Conservation (phyloP, 768 basidiomycete species). For the Pleurotus pulmonarius region DNA sequence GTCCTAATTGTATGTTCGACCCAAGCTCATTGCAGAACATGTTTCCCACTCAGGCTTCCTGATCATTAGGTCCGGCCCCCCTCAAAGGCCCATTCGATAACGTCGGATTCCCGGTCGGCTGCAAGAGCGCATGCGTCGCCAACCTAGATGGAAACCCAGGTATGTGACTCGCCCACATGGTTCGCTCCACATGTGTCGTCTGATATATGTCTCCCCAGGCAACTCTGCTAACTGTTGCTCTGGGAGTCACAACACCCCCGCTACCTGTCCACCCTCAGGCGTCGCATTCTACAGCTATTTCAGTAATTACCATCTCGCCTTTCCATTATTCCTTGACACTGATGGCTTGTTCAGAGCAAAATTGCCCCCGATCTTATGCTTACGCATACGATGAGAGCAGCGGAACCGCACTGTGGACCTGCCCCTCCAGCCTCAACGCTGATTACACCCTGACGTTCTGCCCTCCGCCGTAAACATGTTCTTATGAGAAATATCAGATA, state of each 20-base stretch:
- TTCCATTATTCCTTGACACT: background rate
- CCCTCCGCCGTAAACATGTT: conserved; percentile 8
- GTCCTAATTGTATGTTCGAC: conserved; percentile 42
- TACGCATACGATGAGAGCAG: conserved; percentile 46
- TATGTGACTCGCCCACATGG: conserved; percentile 11
- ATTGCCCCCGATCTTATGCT: conserved; percentile 36
- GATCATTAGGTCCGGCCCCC: conserved; percentile 38
- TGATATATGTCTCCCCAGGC: conserved; percentile 20
- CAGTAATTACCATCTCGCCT: conserved; percentile 6
- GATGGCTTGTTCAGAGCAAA: conserved; percentile 14
- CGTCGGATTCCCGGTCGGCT: conserved; percentile 54
- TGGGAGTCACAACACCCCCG: conserved; percentile 28
- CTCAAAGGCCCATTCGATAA: conserved; percentile 52
- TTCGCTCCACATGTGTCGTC: conserved; percentile 3
- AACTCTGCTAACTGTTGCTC: conserved; percentile 67
- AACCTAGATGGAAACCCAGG: conserved; percentile 40
- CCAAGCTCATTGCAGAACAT: background rate
- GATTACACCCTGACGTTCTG: conserved; percentile 28
- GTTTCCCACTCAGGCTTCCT: background rate
- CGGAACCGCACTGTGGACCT: conserved; percentile 45
- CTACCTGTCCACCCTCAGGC: conserved; percentile 16
- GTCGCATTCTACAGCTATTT: conserved; percentile 16
- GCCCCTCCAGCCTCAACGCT: conserved; percentile 22
- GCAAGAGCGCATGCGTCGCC: conserved; percentile 53
- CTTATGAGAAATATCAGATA: background rate